Evolutionary conservation across 441 rosid genomes (phyloP), one percentile per base, ranked within the genome.

Genomic region (Biscutella laevigata): DNA sequence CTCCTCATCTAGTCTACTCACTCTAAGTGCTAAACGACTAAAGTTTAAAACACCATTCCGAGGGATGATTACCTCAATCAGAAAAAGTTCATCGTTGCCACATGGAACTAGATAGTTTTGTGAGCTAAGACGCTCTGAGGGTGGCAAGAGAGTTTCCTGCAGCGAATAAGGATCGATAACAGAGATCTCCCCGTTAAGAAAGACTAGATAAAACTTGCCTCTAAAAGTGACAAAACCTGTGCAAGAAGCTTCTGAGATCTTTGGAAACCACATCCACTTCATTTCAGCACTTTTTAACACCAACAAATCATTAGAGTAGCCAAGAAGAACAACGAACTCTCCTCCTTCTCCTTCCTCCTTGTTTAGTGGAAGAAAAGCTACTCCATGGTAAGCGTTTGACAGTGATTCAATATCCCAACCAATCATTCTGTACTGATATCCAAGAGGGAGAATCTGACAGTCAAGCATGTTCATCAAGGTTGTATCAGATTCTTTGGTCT

Each of bases 21-120:
- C 37, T 12, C 37, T 47, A 37, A 22, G 36, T 1, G 13, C 2
- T 7, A 25, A 16, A 19, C 25, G 24, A 8, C 19, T 22, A 15
- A 44, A 57, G 0, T 11, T 0, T 4, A 44, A 3, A 1, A 34
- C 53, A 6, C 10, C 3, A n/a, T 3, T 17, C 20, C n/a, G n/a
- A 17, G 20, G 20, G 5, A 16, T 2, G 39, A 28, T 13, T 37
- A 2, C n/a, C 48, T 47, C 47, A 47, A 59, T 38, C 22, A 58
- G 5, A 29, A 27, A 58, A 58, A 58, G 46, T 2, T 58, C 63
- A 36, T 46, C 63, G 10, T 59, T 1, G 0, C 55, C 63, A 1
- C 1, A 37, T 9, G 55, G 33, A 48, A 59, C 25, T 1, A 48
- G 48, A 48, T 6, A 15, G 0, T n/a, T n/a, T n/a, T 0, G 3